These are phyloP conservation scores for Penicillium verrucosum DNA, from an alignment of 2,329 filamentous ascomycete genomes.

Conservation along the genomic window DNA sequence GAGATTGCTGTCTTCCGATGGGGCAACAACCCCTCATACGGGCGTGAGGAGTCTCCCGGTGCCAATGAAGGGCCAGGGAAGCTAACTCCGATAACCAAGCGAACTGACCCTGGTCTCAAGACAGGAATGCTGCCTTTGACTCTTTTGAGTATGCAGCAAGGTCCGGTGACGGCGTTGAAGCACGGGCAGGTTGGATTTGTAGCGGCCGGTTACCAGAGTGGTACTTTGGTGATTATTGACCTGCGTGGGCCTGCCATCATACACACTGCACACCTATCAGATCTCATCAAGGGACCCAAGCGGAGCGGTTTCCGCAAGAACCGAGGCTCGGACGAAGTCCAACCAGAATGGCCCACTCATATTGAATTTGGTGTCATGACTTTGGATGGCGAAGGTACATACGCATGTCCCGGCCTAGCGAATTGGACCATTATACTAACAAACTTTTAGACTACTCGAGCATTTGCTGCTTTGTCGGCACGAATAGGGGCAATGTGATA, in stretches of 20 bases:
- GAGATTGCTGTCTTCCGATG: constrained; percentile 85
- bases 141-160: constrained; percentile 79
- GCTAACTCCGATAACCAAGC: constrained; percentile 69
- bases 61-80: constrained; percentile 62
- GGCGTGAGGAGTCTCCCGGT: constrained; percentile 57
- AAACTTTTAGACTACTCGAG: constrained; percentile 70
- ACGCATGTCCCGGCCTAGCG: constrained; percentile 13
- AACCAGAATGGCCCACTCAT: constrained; percentile 70
- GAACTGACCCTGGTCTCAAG: constrained; percentile 69
- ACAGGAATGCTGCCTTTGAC: constrained; percentile 78
- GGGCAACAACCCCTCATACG: constrained; percentile 73
- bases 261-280: constrained; percentile 67
- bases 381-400: constrained; percentile 72
- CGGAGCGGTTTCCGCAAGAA: constrained; percentile 65
- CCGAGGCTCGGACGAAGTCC: constrained; percentile 47
- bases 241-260: constrained; percentile 83
- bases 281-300: constrained; percentile 75
- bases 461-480: constrained; percentile 88
- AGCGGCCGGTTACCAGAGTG: constrained; percentile 78
- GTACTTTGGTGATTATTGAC: constrained; percentile 78
- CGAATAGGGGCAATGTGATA: constrained; percentile 74
- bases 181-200: constrained; percentile 93
- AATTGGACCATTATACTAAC: constrained; percentile 23
- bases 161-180: constrained; percentile 72
- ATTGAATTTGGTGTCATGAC: constrained; percentile 94